Conservation (phyloP, 2,329 filamentous ascomycete genomes). For the Lachnum nothofagi region DNA sequence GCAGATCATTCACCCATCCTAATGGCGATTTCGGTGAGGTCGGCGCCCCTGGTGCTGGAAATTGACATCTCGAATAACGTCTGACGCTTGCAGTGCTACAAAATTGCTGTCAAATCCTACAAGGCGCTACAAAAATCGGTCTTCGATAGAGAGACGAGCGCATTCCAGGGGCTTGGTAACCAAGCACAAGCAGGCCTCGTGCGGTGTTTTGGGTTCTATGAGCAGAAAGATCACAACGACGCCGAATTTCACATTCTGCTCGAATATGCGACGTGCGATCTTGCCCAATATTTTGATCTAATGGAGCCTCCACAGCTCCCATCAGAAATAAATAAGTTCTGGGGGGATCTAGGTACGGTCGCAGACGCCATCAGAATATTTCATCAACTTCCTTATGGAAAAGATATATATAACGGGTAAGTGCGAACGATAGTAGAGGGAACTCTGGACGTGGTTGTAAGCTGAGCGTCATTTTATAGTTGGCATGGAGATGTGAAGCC, state of each 20-base stretch:
- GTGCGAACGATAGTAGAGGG: no score
- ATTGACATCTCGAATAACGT: not conserved
- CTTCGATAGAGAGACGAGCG: slow-evolving; percentile 30
- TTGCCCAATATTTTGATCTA: slow-evolving; percentile 30
- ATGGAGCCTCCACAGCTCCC: slow-evolving; percentile 26
- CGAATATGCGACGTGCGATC: slow-evolving; percentile 34
- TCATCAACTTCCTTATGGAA: slow-evolving; percentile 22
- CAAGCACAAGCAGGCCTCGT: slow-evolving; percentile 32
- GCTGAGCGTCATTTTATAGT: no score
- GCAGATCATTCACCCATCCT: no score
- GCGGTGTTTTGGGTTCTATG: slow-evolving; percentile 30
- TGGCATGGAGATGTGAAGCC: slow-evolving; percentile 38
- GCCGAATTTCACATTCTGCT: slow-evolving; percentile 29
- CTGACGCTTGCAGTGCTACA: slow-evolving; percentile 23
- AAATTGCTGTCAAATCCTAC: slow-evolving; percentile 32
- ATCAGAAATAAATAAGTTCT: slow-evolving; percentile 30
- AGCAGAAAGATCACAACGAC: slow-evolving; percentile 4
- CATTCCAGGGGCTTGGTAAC: slow-evolving; percentile 28
- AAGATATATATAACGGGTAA: slow-evolving; percentile 22
- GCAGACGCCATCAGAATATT: slow-evolving; percentile 29
- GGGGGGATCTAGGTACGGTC: slow-evolving; percentile 32
- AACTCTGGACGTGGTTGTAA: not conserved
- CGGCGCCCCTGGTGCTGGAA: not conserved
- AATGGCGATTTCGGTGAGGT: not conserved
- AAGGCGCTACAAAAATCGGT: slow-evolving; percentile 9